Evolutionary conservation across 1,284 basidiomycete genomes (phyloP), one percentile per base, ranked within the genome.

Genomic region (Mycena citricolor): DNA sequence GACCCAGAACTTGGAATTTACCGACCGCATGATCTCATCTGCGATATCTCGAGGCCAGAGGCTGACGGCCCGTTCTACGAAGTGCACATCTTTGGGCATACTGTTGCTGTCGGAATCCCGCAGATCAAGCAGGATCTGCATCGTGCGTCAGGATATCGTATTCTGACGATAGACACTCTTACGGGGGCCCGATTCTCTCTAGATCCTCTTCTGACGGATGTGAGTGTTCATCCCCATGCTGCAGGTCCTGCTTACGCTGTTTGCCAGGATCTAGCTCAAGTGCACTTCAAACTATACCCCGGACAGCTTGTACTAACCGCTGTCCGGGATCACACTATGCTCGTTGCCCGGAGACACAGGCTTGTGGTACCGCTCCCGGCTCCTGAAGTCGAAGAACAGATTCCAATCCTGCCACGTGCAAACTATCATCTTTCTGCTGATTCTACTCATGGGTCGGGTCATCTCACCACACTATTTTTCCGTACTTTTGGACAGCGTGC

Each of bases 101-200:
- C 67, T 17, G 56, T 72, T 26, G 66, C 64, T 20, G 60, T 60
- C 12, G 61, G 61, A 4, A 59, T 71, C 19, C 65, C 66, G n/a
- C 58, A 57, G 23, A 57, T 66, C 43, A 39, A 58, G 49, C 48
- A 58, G 44, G 37, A 61, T 51, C 46, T 59, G 12, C 58, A 26
- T 38, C 55, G 26, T n/a, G 59, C 62, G 14, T 55, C 62, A 5
- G 57, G 58, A 20, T 65, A 68, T 43, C 64, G 66, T 39, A 57
- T 75, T n/a, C 49, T 71, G 13, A 54, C 72, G 22, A 50, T 69
- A 17, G 61, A 71, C 38, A 56, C 57, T 4, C 44, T 46, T 12
- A 64, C 64, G 5, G 61, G 63, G 12, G 51, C 47, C 1, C 58
- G 62, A 23, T 55, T 57, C 41, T 55, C 63, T 41, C 51, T 68